Percentiles rank a stretch among this genome's conserved stretches.
Conservation (phyloP, 163 green algal species). For the Prototheca cutis region DNA sequence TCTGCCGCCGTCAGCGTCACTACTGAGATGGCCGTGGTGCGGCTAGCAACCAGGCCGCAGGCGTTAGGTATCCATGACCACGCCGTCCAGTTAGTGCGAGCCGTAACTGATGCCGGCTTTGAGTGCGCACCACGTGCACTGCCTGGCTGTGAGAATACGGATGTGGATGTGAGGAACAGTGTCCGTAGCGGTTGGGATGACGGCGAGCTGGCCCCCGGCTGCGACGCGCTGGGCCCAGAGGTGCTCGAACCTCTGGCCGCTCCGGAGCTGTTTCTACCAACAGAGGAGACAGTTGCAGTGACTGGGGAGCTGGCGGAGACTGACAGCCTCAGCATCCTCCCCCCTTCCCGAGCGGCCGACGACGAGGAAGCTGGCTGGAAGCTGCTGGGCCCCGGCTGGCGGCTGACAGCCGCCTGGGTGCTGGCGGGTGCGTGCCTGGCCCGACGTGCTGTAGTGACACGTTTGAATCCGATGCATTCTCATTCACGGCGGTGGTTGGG, state of each 20-base stretch:
- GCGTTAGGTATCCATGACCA: background rate
- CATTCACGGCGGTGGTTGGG: conserved; percentile 67
- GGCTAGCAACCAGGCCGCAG: conserved; percentile 20
- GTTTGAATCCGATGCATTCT: conserved; percentile 59
- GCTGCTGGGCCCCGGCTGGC: conserved; percentile 41
- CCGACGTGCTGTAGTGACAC: conserved; percentile 70
- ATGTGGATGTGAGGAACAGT: too few species aligned
- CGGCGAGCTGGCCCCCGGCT: too few species aligned
- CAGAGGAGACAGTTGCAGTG: too few species aligned
- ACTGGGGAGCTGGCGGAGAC: too few species aligned
- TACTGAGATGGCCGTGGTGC: conserved; percentile 77
- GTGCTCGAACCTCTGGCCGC: too few species aligned
- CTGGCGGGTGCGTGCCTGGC: conserved; percentile 71
- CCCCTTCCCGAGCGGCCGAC: background rate
- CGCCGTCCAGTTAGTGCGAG: background rate
- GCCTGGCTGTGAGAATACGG: too few species aligned
- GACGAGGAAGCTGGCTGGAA: conserved; percentile 28
- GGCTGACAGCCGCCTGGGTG: conserved; percentile 68
- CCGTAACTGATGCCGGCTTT: too few species aligned
- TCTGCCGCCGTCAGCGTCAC: conserved; percentile 73
- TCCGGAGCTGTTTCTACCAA: too few species aligned
- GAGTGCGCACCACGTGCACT: too few species aligned
- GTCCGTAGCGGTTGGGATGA: too few species aligned
- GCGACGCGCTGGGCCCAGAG: too few species aligned
- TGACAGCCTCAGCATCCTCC: background rate